Evolutionary conservation across 805 yeast species (phyloP).

Genomic region (Wickerhamiella alocasiicola): DNA sequence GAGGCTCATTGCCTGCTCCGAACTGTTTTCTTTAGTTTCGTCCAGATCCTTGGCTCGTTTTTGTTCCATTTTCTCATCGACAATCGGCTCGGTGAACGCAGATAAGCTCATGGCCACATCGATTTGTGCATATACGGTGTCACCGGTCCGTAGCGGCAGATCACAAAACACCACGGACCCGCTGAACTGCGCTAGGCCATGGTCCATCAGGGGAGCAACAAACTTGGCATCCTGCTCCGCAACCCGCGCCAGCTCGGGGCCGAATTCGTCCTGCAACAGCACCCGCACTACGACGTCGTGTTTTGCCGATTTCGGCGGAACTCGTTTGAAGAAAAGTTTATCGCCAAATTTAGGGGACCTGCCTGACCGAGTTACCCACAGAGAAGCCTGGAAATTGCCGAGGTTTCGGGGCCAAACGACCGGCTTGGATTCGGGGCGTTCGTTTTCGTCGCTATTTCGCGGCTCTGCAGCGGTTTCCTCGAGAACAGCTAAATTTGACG

Average conservation of each 20-base stretch:
- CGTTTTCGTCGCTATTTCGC: neutral
- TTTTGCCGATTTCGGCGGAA: constrained; percentile 9
- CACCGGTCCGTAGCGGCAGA: constrained; percentile 55
- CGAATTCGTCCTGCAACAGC: constrained; percentile 19
- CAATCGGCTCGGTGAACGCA: constrained; percentile 28
- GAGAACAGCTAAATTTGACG: neutral
- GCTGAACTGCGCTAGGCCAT: constrained; percentile 41
- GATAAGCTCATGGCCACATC: constrained; percentile 44
- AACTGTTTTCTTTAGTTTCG: constrained; percentile 37
- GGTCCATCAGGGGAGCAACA: constrained; percentile 51
- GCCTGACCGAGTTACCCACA: constrained; percentile 30
- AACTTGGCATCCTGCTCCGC: constrained; percentile 58
- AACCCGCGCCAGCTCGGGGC: constrained; percentile 61
- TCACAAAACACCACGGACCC: constrained; percentile 47
- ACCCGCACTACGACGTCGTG: constrained; percentile 26
- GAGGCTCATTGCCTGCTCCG: constrained; percentile 39
- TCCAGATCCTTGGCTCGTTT: constrained; percentile 16
- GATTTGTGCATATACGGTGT: constrained; percentile 54
- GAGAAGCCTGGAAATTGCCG: constrained; percentile 29
- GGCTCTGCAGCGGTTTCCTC: neutral
- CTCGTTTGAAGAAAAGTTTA: constrained; percentile 21
- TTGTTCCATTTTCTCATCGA: constrained; percentile 17
- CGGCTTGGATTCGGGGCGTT: constrained; percentile 10
- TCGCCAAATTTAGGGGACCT: constrained; percentile 25
- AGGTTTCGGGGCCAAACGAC: constrained; percentile 17